Conservation (phyloP, 108 stramenopile genomes). For the Fragilaria radians region DNA sequence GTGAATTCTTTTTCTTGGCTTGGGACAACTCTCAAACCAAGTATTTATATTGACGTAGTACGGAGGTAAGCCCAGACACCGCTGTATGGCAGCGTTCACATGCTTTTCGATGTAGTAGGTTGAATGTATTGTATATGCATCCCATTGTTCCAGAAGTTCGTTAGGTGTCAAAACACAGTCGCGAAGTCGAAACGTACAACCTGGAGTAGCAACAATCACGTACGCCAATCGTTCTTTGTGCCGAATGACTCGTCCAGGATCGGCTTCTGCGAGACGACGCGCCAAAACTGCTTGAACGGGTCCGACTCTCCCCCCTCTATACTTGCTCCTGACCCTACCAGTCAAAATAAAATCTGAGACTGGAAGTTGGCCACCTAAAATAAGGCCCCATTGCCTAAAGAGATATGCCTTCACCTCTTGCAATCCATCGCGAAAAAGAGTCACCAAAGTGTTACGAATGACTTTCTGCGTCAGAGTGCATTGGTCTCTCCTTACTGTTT, state of each 20-base stretch:
- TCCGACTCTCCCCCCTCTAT: slow-evolving; percentile 70
- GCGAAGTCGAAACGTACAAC: slow-evolving; percentile 54
- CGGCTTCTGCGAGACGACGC: slow-evolving; percentile 64
- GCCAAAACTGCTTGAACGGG: slow-evolving; percentile 83
- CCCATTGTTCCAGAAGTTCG: slow-evolving; percentile 87
- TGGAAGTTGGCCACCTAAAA: slow-evolving; percentile 67
- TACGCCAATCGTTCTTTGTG: slow-evolving; percentile 78
- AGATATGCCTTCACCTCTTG: slow-evolving; percentile 56
- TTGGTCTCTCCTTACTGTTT: slow-evolving; percentile 83
- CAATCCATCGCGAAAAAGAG: slow-evolving; percentile 56
- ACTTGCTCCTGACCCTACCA: slow-evolving; percentile 71
- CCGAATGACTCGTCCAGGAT: slow-evolving; percentile 68
- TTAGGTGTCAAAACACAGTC: slow-evolving; percentile 82
- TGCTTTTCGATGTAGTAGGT: slow-evolving; percentile 80
- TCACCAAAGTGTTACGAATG: slow-evolving; percentile 64
- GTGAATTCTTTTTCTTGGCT: slow-evolving; percentile 73
- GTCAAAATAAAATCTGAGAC: slow-evolving; percentile 85
- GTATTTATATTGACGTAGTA: slow-evolving; percentile 56
- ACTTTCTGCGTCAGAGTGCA: slow-evolving; percentile 79
- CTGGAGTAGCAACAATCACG: slow-evolving; percentile 83
- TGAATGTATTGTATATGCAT: slow-evolving; percentile 69
- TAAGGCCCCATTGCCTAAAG: slow-evolving; percentile 66
- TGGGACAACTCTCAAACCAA: slow-evolving; percentile 70
- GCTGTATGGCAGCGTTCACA: slow-evolving; percentile 76
- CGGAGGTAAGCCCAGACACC: slow-evolving; percentile 74